Conservation (phyloP, 1,139 yeast species). For the Magnusiomyces sp. region DNA sequence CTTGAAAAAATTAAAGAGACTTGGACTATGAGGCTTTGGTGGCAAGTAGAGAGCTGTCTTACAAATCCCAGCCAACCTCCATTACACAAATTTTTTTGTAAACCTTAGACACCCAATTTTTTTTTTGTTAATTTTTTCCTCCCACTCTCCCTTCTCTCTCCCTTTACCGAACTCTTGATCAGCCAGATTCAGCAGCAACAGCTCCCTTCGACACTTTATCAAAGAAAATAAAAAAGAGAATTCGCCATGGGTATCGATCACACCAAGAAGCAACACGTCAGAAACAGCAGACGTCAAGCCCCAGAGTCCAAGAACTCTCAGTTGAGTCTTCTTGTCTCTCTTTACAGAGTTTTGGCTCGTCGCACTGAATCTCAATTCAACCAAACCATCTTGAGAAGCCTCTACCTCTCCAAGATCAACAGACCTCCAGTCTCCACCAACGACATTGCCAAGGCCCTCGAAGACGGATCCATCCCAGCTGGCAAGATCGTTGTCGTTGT, state of each 20-base stretch:
- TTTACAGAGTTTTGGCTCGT: slow-evolving; percentile 99
- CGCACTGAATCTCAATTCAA: slow-evolving; percentile 97
- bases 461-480: slow-evolving; percentile 60
- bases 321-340: slow-evolving; percentile 94
- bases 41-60: no score
- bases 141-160: neutral
- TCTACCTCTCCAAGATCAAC: slow-evolving; percentile 97
- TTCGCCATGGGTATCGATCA: slow-evolving; percentile 91
- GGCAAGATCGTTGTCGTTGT: slow-evolving; percentile 95
- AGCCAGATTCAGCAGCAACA: no score
- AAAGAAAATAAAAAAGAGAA: neutral
- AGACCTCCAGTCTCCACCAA: slow-evolving; percentile 98
- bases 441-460: slow-evolving; percentile 78
- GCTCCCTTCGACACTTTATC: no score
- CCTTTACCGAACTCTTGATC: no score
- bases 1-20: no score
- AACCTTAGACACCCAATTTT: neutral
- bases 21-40: no score
- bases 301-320: slow-evolving; percentile 99
- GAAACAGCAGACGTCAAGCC: slow-evolving; percentile 95
- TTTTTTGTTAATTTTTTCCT: neutral
- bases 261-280: slow-evolving; percentile 91
- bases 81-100: no score
- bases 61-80: no score
- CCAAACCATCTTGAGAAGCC: slow-evolving; percentile 89